These are phyloP conservation scores for Suaeda aralocaspica DNA, from an alignment of 148 eudicot species.

Conservation along the genomic window DNA sequence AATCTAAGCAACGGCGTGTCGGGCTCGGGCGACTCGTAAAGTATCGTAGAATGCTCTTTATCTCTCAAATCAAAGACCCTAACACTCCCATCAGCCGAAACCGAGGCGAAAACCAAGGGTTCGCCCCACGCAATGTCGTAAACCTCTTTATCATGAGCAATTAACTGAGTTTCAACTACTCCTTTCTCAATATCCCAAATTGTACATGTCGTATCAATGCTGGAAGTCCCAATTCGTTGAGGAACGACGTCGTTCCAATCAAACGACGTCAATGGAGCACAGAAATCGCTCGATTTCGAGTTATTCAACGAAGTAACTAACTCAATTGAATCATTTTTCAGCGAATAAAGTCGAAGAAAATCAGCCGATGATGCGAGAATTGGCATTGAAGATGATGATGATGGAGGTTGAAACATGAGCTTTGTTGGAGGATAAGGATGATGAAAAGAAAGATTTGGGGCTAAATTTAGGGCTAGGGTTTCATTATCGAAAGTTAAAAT, in stretches of 20 bases:
- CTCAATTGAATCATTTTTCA: conserved; percentile 38
- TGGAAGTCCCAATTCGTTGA: conserved; percentile 66
- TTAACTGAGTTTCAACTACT: conserved; percentile 81
- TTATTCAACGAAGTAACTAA: conserved; percentile 54
- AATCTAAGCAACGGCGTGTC: conserved; percentile 78
- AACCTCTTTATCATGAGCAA: conserved; percentile 95
- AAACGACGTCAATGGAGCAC: conserved; percentile 83
- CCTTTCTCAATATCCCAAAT: conserved; percentile 88
- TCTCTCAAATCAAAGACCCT: conserved; percentile 85
- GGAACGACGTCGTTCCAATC: conserved; percentile 93
- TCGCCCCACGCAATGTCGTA: conserved; percentile 99
- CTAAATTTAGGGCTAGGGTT: conserved; percentile 44
- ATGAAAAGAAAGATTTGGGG: conserved; percentile 62
- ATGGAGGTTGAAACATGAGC: conserved; percentile 69
- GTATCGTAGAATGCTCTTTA: conserved; percentile 93
- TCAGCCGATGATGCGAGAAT: conserved; percentile 75
- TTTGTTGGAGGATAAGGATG: conserved; percentile 94
- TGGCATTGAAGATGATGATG: conserved; percentile 24
- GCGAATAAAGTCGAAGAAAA: conserved; percentile 54
- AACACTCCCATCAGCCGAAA: conserved; percentile 90
- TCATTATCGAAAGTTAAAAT: conserved; percentile 58
- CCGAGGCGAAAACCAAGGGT: conserved; percentile 87
- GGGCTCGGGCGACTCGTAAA: conserved; percentile 89
- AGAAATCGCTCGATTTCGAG: conserved; percentile 73
- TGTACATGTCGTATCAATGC: conserved; percentile 89